Evolutionary conservation across 2,329 filamentous ascomycete species (phyloP), one percentile per base, ranked within the genome.

Genomic region (Pseudogymnoascus sp.): DNA sequence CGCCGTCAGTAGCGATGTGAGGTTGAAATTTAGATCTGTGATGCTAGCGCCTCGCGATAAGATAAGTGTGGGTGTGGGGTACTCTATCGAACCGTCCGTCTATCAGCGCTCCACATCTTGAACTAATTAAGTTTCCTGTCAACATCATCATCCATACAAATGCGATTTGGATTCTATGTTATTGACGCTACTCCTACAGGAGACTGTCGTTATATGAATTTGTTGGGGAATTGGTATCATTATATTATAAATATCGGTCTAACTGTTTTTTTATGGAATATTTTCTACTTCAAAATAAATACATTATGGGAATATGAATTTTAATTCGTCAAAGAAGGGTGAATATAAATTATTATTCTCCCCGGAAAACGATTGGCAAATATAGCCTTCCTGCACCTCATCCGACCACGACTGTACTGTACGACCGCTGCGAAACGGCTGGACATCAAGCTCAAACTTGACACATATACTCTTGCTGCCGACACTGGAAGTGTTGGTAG

Each of bases 21-120:
- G 33, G 35, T 56, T 50, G 61, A 62, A 56, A 56, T 56, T 56
- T 62, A 56, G 44, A 35, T 62, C 61, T 37, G 59, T 61, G 16
- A 56, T 56, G 50, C 50, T 56, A 61, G 59, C 59, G 59, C 8
- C 19, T 61, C 19, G 7, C 59, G 59, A 61, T 61, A 61, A 61
- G 59, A 61, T 56, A 56, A 33, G 50, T 29, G 29, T 56, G 11
- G 16, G 24, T 61, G 60, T 42, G 60, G 60, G 60, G 26, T 31
- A 44, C 44, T 29, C 37, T 33, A 47, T 47, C 38, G 37, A 44
- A 33, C 6, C 37, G 60, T 14, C 37, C 60, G 37, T 42, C 42
- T 21, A 21, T 61, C 42, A 19, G 6, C 47, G 10, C 29, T 56
- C 50, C 50, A 56, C 50, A 56, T 56, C 50, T 19, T 3, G 16